These are phyloP conservation scores for Salix purpurea DNA, from an alignment of 345 rosid genomes.

Conservation along the genomic window DNA sequence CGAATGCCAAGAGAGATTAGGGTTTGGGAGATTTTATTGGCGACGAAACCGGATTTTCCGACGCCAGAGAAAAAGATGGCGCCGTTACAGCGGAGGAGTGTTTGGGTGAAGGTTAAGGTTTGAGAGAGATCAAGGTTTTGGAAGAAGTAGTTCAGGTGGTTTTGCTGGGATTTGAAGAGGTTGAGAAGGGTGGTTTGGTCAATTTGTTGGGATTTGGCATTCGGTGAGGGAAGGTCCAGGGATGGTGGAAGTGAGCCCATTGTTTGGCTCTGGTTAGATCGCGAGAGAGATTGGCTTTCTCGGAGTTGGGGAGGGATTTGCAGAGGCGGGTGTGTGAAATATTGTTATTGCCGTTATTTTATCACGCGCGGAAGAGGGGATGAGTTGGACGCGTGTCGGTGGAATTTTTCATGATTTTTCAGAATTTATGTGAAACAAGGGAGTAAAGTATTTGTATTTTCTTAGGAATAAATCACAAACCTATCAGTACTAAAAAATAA, in stretches of 20 bases:
- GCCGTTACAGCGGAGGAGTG: constrained; percentile 59
- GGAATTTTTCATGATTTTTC: too few species aligned
- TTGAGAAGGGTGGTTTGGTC: constrained; percentile 52
- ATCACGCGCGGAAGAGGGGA: background rate
- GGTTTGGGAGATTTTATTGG: constrained; percentile 88
- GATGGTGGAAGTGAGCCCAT: constrained; percentile 47
- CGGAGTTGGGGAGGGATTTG: too few species aligned
- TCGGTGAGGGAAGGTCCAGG: constrained; percentile 22
- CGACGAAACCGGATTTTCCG: constrained; percentile 93
- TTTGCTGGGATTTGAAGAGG: constrained; percentile 89
- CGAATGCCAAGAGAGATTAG: constrained; percentile 74
- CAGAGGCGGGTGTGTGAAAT: background rate
- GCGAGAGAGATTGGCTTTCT: background rate
- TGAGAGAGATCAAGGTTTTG: constrained; percentile 69
- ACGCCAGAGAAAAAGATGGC: constrained; percentile 89
- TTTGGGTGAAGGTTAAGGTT: constrained; percentile 60
- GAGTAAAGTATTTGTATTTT: too few species aligned
- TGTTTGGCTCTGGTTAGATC: background rate
- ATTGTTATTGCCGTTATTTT: background rate
- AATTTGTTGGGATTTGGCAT: constrained; percentile 14
- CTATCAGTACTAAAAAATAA: too few species aligned
- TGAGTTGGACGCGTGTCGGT: background rate
- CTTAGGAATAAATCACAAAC: too few species aligned
- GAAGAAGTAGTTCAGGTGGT: constrained; percentile 89
- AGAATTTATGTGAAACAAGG: too few species aligned